These are phyloP conservation scores for Penicillium longicatenatum DNA, from an alignment of 495 filamentous ascomycete species.

Conservation along the genomic window DNA sequence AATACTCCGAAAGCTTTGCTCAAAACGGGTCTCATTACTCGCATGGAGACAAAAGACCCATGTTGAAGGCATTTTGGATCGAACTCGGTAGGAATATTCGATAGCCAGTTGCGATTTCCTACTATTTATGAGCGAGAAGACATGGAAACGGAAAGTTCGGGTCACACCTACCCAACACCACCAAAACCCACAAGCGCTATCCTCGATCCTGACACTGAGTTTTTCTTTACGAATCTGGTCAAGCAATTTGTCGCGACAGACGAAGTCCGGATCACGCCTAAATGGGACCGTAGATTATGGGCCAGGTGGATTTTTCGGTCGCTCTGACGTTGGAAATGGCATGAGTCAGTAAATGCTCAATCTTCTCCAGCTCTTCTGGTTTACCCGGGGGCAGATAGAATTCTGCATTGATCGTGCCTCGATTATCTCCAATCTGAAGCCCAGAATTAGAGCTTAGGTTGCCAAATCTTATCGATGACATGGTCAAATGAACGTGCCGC, in stretches of 20 bases:
- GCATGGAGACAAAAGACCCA: slow-evolving; percentile 57
- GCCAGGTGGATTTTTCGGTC: slow-evolving; percentile 5
- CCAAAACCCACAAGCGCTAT: slow-evolving; percentile 3
- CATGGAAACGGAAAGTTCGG: background rate
- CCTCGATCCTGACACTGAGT: background rate
- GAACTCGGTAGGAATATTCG: slow-evolving; percentile 38
- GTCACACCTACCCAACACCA: slow-evolving; percentile 8
- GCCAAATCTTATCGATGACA: no score
- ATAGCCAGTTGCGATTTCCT: slow-evolving; percentile 45
- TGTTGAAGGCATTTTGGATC: slow-evolving; percentile 36
- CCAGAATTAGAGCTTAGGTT: no score
- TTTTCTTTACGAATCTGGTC: background rate
- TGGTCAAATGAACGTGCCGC: no score
- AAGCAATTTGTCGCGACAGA: background rate
- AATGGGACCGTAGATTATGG: slow-evolving; percentile 6
- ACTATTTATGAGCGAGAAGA: background rate
- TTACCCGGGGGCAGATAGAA: no score
- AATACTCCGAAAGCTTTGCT: no score
- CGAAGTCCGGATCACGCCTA: slow-evolving; percentile 5
- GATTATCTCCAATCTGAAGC: no score
- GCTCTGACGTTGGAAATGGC: background rate
- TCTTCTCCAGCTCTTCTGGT: no score
- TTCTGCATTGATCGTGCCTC: no score
- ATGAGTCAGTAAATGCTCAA: no score
- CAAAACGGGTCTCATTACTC: no score